Percentiles rank a stretch among this genome's conserved stretches.
phyloP scores from a whole-genome alignment of 345 rosid species.

The Sapria himalayana region DNA sequence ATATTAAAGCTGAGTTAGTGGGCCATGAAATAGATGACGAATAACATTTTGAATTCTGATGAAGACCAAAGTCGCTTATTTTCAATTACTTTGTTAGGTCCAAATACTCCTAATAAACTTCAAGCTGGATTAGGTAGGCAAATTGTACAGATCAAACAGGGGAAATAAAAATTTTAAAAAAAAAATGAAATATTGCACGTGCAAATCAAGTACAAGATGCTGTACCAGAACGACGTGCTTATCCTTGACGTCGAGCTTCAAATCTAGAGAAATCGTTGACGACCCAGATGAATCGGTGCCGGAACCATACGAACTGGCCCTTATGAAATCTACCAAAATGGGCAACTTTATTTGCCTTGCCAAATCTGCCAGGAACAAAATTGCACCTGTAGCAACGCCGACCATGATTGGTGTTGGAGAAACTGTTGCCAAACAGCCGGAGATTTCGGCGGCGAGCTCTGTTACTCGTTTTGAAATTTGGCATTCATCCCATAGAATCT shows the following conservation, averaged over 20 bases:
- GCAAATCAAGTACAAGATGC: not conserved
- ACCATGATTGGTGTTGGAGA: constrained; percentile 38
- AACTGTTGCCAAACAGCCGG: constrained; percentile 20
- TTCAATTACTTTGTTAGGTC: too few species aligned
- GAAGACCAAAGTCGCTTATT: too few species aligned
- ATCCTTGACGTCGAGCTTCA: constrained; percentile 38
- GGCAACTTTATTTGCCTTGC: constrained; percentile 39
- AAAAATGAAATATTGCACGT: not conserved
- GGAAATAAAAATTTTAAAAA: not conserved
- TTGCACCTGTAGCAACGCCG: constrained; percentile 78
- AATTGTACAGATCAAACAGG: too few species aligned
- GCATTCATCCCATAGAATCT: constrained; percentile 27
- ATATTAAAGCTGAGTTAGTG: too few species aligned
- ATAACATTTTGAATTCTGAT: too few species aligned
- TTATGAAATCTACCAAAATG: constrained; percentile 36
- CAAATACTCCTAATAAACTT: too few species aligned
- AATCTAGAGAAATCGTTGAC: constrained; percentile 42
- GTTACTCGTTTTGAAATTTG: constrained; percentile 36
- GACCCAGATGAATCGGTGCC: constrained; percentile 34
- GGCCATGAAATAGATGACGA: too few species aligned
- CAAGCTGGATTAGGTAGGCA: too few species aligned
- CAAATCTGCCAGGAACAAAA: constrained; percentile 67
- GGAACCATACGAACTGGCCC: constrained; percentile 63
- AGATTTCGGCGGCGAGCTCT: constrained; percentile 37
- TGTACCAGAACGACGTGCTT: constrained; percentile 58